phyloP scores from a whole-genome alignment of 495 filamentous ascomycete species.

The Podospora tetraspora region DNA sequence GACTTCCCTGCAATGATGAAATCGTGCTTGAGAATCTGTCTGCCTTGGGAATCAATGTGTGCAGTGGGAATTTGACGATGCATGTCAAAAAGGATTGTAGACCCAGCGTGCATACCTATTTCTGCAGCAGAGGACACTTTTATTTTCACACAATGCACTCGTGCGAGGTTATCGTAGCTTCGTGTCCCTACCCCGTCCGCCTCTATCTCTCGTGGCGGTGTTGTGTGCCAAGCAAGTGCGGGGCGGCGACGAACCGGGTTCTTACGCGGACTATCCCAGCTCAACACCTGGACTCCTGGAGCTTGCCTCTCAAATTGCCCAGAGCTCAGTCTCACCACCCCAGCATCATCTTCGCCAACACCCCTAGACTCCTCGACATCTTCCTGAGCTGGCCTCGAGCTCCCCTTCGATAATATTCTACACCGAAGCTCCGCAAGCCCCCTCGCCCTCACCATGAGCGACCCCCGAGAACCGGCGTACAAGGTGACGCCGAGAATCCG shows the following conservation, averaged over 20 bases:
- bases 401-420: slow-evolving; percentile 7
- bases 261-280: slow-evolving; percentile 15
- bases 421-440: background rate
- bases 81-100: background rate
- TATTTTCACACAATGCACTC: background rate
- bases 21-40: background rate
- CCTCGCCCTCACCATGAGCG: slow-evolving; percentile 51
- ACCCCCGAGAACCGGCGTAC: slow-evolving; percentile 73
- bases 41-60: background rate
- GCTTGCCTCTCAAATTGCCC: slow-evolving; percentile 24
- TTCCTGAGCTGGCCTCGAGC: slow-evolving; percentile 20
- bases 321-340: slow-evolving; percentile 19
- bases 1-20: background rate
- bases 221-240: slow-evolving; percentile 15
- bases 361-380: slow-evolving; percentile 2
- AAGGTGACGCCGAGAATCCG: slow-evolving; percentile 76
- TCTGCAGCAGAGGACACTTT: background rate
- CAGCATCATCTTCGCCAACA: slow-evolving; percentile 14
- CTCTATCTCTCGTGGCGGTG: background rate
- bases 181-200: background rate
- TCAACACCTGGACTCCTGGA: slow-evolving; percentile 11
- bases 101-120: background rate
- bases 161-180: background rate
- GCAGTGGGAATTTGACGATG: background rate
- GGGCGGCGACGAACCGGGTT: slow-evolving; percentile 15